Evolutionary conservation across 2,329 filamentous ascomycete genomes (phyloP).

Genomic region (Aschersonia sp.): DNA sequence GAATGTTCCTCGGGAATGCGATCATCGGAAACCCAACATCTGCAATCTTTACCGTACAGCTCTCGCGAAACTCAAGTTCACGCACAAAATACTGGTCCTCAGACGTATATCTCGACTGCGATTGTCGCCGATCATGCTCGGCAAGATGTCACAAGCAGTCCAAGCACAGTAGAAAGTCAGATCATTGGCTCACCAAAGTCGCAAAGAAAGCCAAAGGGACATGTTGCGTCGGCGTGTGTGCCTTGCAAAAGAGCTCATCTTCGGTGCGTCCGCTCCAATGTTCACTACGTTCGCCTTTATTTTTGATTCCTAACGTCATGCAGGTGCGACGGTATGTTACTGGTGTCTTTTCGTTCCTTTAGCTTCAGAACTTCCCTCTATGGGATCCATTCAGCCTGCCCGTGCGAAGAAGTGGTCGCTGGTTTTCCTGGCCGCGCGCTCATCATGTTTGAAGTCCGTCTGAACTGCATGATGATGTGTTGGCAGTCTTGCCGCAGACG

Average conservation of each 20-base stretch:
- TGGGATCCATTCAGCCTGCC: background rate
- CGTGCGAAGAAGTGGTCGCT: background rate
- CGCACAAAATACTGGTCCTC: constrained; percentile 3
- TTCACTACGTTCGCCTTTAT: background rate
- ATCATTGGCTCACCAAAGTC: constrained; percentile 42
- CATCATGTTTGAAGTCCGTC: no score
- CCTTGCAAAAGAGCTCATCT: constrained; percentile 79
- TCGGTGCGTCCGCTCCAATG: constrained; percentile 26
- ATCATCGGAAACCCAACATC: constrained; percentile 9
- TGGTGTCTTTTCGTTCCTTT: background rate
- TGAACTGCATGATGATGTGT: no score
- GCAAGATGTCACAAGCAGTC: constrained; percentile 14
- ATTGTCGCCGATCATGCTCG: constrained; percentile 6
- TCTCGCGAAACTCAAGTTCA: constrained; percentile 8
- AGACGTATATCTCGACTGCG: constrained; percentile 9
- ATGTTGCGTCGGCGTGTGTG: constrained; percentile 74
- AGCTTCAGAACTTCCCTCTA: background rate
- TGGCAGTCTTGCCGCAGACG: no score
- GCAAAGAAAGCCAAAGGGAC: constrained; percentile 59
- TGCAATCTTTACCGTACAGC: constrained; percentile 11
- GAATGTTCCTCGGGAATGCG: constrained; percentile 12
- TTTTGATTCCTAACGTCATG: background rate
- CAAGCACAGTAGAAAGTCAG: constrained; percentile 26
- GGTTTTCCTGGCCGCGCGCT: no score
- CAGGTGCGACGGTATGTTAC: constrained; percentile 50